These are phyloP conservation scores for Phytophthora chlamydospora DNA, from an alignment of 352 stramenopile genomes.

Conservation along the genomic window DNA sequence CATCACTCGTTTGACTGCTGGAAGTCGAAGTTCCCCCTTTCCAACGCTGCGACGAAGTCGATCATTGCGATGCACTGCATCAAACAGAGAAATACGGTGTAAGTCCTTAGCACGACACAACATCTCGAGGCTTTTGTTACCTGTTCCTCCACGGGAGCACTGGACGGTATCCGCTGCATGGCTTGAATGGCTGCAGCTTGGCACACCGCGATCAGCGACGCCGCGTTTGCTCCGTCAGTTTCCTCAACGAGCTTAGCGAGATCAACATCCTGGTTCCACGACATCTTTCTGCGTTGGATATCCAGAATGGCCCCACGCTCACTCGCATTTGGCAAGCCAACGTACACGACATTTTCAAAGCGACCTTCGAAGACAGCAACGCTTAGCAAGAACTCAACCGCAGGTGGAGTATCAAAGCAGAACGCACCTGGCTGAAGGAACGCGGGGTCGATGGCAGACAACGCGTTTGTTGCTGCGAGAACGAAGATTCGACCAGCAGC, in stretches of 20 bases:
- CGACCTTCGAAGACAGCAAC: slow-evolving; percentile 46
- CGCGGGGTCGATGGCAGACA: slow-evolving; percentile 79
- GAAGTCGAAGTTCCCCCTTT: slow-evolving; percentile 49
- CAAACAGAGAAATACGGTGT: slow-evolving; percentile 6
- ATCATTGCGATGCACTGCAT: slow-evolving; percentile 45
- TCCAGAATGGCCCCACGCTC: slow-evolving; percentile 73
- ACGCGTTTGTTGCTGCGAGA: slow-evolving; percentile 76
- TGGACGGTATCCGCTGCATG: slow-evolving; percentile 63
- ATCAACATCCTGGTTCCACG: slow-evolving; percentile 63
- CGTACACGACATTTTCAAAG: slow-evolving; percentile 86
- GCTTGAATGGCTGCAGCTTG: slow-evolving; percentile 73
- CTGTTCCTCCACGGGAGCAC: slow-evolving; percentile 32
- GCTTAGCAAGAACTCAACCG: neutral
- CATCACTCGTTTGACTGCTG: slow-evolving; percentile 20
- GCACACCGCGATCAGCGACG: slow-evolving; percentile 76
- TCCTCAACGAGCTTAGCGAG: slow-evolving; percentile 51
- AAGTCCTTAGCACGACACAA: slow-evolving; percentile 6
- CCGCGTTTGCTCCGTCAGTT: slow-evolving; percentile 71
- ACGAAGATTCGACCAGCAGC: slow-evolving; percentile 71
- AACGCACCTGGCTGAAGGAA: slow-evolving; percentile 78
- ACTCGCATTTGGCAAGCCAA: slow-evolving; percentile 57
- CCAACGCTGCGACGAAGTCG: slow-evolving; percentile 51
- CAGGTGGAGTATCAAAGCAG: neutral
- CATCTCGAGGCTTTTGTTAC: slow-evolving; percentile 16
- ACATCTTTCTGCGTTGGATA: slow-evolving; percentile 73